Evolutionary conservation across 164 flowering plant genomes (phyloP).

Genomic region (Platanus orientalis): DNA sequence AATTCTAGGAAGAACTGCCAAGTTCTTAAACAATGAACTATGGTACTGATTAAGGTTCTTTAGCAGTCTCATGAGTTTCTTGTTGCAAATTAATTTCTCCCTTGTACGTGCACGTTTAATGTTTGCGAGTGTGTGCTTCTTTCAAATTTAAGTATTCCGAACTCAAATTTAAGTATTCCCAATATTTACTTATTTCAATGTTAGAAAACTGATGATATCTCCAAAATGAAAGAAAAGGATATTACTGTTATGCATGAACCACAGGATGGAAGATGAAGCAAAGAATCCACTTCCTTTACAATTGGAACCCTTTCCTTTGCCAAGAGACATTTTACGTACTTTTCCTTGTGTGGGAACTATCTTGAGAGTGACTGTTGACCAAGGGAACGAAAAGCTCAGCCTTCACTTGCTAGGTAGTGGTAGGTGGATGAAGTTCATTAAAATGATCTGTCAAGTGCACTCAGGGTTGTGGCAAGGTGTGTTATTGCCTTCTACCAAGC

Average conservation of each 20-base stretch:
- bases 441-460: constrained; percentile 40
- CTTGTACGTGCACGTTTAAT: too few relatives aligned
- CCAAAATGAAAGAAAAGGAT: not conserved
- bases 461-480: constrained; percentile 58
- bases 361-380: constrained; percentile 45
- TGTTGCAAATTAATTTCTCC: too few relatives aligned
- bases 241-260: constrained; percentile 8
- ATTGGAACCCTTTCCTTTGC: constrained; percentile 42
- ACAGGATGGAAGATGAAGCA: constrained; percentile 56
- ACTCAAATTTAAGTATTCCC: too few relatives aligned
- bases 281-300: constrained; percentile 49
- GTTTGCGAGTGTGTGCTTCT: too few relatives aligned
- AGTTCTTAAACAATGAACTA: too few relatives aligned
- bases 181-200: too few relatives aligned
- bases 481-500: constrained; percentile 41
- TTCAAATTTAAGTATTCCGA: too few relatives aligned
- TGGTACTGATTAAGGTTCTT: too few relatives aligned
- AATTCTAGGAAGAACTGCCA: too few relatives aligned
- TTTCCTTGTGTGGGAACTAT: constrained; percentile 76
- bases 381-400: constrained; percentile 30
- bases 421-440: constrained; percentile 61
- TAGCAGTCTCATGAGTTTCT: too few relatives aligned
- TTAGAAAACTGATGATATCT: too few relatives aligned
- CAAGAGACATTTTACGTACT: constrained; percentile 48
- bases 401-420: constrained; percentile 34